phyloP scores from a whole-genome alignment of 1,284 basidiomycete genomes.

The Trichosporon coremiiforme region DNA sequence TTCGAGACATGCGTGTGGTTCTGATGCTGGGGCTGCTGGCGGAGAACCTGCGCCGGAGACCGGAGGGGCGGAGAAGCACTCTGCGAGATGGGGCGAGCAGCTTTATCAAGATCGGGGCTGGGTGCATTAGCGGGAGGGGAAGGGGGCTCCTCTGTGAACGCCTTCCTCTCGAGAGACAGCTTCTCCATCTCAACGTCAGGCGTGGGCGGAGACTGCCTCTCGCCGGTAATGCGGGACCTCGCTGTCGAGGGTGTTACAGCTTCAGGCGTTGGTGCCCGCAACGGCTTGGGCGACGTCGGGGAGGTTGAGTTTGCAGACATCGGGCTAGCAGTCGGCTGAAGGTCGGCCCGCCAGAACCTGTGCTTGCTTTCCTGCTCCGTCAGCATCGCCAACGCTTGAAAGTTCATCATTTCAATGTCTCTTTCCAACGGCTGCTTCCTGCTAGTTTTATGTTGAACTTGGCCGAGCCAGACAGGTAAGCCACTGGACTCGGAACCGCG shows the following conservation, averaged over 20 bases:
- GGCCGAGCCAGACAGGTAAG: neutral
- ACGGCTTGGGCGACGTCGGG: neutral
- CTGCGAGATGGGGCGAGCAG: conserved; percentile 1
- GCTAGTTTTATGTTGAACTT: too few relatives aligned
- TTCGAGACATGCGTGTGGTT: neutral
- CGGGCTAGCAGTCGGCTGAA: neutral
- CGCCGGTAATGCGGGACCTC: neutral
- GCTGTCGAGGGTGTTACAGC: neutral
- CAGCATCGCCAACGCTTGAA: neutral
- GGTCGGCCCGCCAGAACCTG: neutral
- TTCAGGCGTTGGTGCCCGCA: neutral
- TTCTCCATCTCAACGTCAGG: conserved; percentile 6
- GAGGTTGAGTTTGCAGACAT: neutral
- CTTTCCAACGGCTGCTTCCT: too few relatives aligned
- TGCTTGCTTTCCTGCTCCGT: neutral
- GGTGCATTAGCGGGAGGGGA: neutral
- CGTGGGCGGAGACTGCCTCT: neutral
- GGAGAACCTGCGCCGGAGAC: neutral
- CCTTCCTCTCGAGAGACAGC: conserved; percentile 3
- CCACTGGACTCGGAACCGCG: neutral
- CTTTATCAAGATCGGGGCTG: neutral
- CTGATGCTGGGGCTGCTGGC: neutral
- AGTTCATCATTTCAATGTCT: too few relatives aligned
- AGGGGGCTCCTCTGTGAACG: neutral
- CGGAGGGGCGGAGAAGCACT: conserved; percentile 6